These are phyloP conservation scores for Moricandia arvensis DNA, from an alignment of 345 rosid species.

Conservation along the genomic window DNA sequence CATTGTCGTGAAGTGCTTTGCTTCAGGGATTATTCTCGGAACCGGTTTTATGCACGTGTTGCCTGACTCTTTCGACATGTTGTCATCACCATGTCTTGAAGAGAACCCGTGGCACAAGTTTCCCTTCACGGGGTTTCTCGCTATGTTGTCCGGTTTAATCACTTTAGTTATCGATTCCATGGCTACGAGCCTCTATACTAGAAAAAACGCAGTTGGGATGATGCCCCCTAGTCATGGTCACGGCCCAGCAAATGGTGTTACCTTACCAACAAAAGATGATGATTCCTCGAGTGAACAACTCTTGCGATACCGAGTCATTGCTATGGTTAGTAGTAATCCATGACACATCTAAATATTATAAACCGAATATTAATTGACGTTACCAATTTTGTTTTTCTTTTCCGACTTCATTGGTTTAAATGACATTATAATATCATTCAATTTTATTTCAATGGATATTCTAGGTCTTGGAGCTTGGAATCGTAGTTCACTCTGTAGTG, in stretches of 20 bases:
- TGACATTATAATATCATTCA: background rate
- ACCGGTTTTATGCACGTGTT: background rate
- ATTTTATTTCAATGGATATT: background rate
- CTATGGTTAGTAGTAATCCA: constrained; percentile 9
- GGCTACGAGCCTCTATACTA: background rate
- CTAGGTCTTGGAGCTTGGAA: constrained; percentile 46
- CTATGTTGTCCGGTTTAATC: background rate
- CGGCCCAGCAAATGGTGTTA: background rate
- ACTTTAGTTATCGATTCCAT: background rate
- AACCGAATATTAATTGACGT: background rate
- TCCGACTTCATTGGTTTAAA: background rate
- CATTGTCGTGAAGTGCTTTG: background rate
- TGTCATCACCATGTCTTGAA: background rate
- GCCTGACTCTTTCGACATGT: background rate
- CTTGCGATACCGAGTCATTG: background rate
- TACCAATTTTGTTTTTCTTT: background rate
- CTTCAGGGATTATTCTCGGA: background rate
- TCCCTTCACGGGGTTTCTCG: background rate
- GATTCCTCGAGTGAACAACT: background rate
- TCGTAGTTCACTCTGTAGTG: constrained; percentile 57
- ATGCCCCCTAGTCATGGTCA: background rate
- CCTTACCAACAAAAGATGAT: background rate
- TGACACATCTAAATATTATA: background rate
- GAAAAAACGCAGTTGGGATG: background rate
- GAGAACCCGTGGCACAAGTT: constrained; percentile 1